Percentiles rank a stretch among this genome's conserved stretches.
Conservation (phyloP, 257 asterid genomes). For the Salvia splendens region DNA sequence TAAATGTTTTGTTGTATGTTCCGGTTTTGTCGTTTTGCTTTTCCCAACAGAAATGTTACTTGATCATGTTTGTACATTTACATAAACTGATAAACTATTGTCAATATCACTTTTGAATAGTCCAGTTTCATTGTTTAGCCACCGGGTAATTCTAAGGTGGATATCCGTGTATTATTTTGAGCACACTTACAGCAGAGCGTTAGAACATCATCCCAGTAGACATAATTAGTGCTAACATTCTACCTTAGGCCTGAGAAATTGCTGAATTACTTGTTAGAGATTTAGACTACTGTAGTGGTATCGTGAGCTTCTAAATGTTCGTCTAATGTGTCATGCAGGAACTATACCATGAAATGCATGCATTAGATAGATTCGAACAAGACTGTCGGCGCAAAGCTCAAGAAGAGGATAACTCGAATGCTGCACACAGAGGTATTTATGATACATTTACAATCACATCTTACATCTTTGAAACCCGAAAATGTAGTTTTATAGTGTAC, state of each 20-base stretch:
- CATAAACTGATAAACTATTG: neutral
- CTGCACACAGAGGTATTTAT: slow-evolving; percentile 61
- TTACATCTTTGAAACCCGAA: neutral
- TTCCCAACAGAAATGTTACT: neutral
- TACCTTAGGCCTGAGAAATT: neutral
- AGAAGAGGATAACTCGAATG: slow-evolving; percentile 69
- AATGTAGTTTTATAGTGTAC: too few species aligned
- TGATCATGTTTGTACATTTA: neutral
- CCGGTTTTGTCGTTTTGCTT: neutral
- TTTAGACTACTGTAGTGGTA: neutral
- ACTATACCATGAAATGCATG: slow-evolving; percentile 92
- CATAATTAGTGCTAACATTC: too few species aligned
- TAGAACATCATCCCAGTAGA: neutral
- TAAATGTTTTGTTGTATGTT: neutral
- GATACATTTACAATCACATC: neutral
- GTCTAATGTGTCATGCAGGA: slow-evolving; percentile 58
- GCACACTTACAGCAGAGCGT: neutral
- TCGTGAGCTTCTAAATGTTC: slow-evolving; percentile 25
- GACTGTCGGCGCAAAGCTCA: slow-evolving; percentile 82
- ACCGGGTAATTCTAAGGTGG: too few species aligned
- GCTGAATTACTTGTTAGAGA: neutral
- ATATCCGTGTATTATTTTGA: too few species aligned
- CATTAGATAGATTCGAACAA: slow-evolving; percentile 90
- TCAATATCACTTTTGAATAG: too few species aligned
- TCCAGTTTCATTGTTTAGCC: too few species aligned